Base-by-base conservation (phyloP, 352 stramenopile species). In the Pythium monospermum region DNA sequence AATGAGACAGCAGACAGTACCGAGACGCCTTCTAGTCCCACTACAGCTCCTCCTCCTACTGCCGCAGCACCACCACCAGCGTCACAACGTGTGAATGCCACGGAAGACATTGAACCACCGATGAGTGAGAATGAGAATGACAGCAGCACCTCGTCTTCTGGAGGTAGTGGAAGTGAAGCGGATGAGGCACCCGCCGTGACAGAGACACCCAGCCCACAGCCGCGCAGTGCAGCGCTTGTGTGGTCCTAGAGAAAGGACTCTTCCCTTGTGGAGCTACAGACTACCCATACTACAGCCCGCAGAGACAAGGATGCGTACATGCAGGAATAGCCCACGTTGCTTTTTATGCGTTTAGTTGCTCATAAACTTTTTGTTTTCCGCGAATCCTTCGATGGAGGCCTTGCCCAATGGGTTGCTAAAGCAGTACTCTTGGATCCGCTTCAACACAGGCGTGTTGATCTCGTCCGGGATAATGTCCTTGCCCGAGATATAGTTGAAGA, bases 401-500 rank as follows among this genome's bases (percentile, higher is more conserved):
- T 96, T 96, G 38, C 91, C 94, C 27, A 98, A 65, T 23, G 91
- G 91, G 60, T 75, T 94, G 37, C 71, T 81, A 59, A 88, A 81
- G 28, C 78, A 91, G 78, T 94, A 98, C 44, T 81, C 74, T 54
- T 97, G 91, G 56, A 98, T 87, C 27, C 76, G 69, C 69, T 97
- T 84, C 58, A 98, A 93, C 46, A 98, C 74, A 30, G 84, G 79
- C 26, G 80, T 92, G 56, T 92, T 64, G n/a, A 96, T 57, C 45
- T 65, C 57, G 35, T 85, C 71, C 0, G 94, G 94, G 28, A 97
- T 68, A 50, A 74, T 49, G 50, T 79, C 80, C 60, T 96, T 89
- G 43, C 90, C 76, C 6, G 91, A 97, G 57, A 98, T 91, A 54
- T 97, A 94, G 71, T 98, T 98, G 76, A 97, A 98, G 66, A 98